Conservation (phyloP, 2,329 filamentous ascomycete genomes). For the Microdochium bolleyi region DNA sequence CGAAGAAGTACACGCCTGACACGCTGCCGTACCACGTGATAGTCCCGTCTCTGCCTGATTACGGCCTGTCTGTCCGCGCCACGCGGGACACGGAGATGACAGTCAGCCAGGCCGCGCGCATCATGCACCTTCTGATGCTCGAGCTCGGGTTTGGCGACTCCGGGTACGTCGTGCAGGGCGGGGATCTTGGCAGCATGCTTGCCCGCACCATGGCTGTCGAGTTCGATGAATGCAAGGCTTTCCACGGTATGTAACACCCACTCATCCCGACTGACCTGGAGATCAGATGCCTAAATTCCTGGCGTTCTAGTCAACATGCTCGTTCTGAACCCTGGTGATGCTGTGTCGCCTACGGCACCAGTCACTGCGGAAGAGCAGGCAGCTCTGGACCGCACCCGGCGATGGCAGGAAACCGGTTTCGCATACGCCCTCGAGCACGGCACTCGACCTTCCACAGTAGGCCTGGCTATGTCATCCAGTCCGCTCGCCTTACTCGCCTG, state of each 20-base stretch:
- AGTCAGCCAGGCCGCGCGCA: conserved; percentile 26
- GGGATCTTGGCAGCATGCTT: conserved; percentile 43
- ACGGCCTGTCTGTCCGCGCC: conserved; percentile 38
- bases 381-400: conserved; percentile 23
- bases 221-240: conserved; percentile 38
- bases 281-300: neutral
- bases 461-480: conserved; percentile 40
- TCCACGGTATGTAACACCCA: conserved; percentile 12
- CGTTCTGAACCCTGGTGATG: neutral
- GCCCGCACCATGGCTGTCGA: conserved; percentile 30
- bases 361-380: conserved; percentile 23
- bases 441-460: conserved; percentile 47
- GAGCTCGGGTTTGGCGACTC: conserved; percentile 37
- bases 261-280: no score
- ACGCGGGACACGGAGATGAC: conserved; percentile 35
- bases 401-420: conserved; percentile 30
- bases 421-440: conserved; percentile 46
- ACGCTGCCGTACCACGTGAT: conserved; percentile 49
- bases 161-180: conserved; percentile 48
- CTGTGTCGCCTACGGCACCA: conserved; percentile 5
- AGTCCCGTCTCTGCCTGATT: conserved; percentile 47
- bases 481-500: conserved; percentile 51
- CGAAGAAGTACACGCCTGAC: conserved; percentile 36
- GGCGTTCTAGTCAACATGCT: neutral
- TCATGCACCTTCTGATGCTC: conserved; percentile 43